phyloP scores from a whole-genome alignment of 495 filamentous ascomycete genomes.

The Durotheca rogersii region DNA sequence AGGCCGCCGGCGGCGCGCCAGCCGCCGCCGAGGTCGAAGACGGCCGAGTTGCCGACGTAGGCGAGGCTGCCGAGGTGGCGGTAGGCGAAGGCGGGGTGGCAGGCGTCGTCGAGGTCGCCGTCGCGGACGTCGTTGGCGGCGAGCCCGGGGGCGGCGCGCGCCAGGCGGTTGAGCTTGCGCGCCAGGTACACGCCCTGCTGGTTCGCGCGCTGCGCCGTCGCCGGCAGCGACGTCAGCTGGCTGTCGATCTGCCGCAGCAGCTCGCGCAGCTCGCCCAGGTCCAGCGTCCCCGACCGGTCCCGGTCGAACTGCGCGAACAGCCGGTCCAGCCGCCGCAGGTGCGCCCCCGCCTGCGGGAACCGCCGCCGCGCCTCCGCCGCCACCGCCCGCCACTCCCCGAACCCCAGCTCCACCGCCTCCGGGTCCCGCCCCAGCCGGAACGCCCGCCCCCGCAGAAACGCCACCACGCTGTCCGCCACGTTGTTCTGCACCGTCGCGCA shows the following conservation, averaged over 20 bases:
- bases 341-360: slow-evolving; percentile 90
- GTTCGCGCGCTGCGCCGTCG: slow-evolving; percentile 94
- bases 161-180: slow-evolving; percentile 91
- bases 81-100: slow-evolving; percentile 96
- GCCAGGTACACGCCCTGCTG: slow-evolving; percentile 95
- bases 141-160: slow-evolving; percentile 74
- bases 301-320: slow-evolving; percentile 91
- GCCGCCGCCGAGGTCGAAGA: slow-evolving; percentile 80
- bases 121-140: slow-evolving; percentile 75
- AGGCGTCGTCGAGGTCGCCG: slow-evolving; percentile 87
- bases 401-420: slow-evolving; percentile 76
- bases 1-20: slow-evolving; percentile 80
- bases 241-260: slow-evolving; percentile 87
- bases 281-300: slow-evolving; percentile 87
- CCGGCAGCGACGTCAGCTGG: slow-evolving; percentile 82
- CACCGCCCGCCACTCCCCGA: slow-evolving; percentile 82
- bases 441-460: slow-evolving; percentile 84
- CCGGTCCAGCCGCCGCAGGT: slow-evolving; percentile 83
- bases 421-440: slow-evolving; percentile 92
- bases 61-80: slow-evolving; percentile 88
- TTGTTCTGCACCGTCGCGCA: slow-evolving; percentile 97
- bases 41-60: slow-evolving; percentile 93
- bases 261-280: slow-evolving; percentile 88
- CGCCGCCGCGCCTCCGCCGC: slow-evolving; percentile 79
- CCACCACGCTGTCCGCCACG: slow-evolving; percentile 78